Base-by-base conservation (phyloP, 1,284 basidiomycete species). In the Rhizoctonia solani region DNA sequence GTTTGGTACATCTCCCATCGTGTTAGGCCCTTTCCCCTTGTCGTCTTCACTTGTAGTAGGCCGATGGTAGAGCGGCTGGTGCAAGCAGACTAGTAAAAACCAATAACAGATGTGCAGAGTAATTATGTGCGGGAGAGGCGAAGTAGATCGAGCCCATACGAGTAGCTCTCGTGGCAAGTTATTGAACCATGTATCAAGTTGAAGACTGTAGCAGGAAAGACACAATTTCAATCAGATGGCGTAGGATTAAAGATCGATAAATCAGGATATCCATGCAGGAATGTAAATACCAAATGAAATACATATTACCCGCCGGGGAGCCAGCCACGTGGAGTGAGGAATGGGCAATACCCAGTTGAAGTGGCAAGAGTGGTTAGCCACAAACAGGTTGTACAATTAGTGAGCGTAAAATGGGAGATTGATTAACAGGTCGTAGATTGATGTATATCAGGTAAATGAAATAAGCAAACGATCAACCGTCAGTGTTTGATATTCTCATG, bases 1-100 rank as follows among this genome's bases (percentile, higher is more conserved):
- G 19, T 16, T 5, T 21, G 44, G 13, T 21, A 6, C 44, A 19
- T 11, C 44, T 19, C 44, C n/a, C n/a, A 6, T 19, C 6, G 44
- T 21, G 44, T 21, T 46, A 6, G 9, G 8, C 21, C 44, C 44
- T 46, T 9, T 19, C 21, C 44, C 44, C 21, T 6, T 19, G n/a
- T 19, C 44, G 44, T 9, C 44, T 46, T 19, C 44, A 11, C 19
- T 19, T 9, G 9, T 9, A 2, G n/a, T 74, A 2, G 78, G 72
- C 23, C 80, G 80, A 0, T 83, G 79, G 73, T 85, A 87, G 76
- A 86, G 87, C 0, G 87, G 86, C 0, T 86, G 80, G 69, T 87
- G 85, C 0, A 89, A 81, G 8, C 88, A 78, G 41, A 89, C 85
- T 58, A 83, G 79, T 3, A 85, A 77, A 85, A 85, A 89, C 77